phyloP scores from a whole-genome alignment of 169 alveolate species.

The Eimeria acervulina region DNA sequence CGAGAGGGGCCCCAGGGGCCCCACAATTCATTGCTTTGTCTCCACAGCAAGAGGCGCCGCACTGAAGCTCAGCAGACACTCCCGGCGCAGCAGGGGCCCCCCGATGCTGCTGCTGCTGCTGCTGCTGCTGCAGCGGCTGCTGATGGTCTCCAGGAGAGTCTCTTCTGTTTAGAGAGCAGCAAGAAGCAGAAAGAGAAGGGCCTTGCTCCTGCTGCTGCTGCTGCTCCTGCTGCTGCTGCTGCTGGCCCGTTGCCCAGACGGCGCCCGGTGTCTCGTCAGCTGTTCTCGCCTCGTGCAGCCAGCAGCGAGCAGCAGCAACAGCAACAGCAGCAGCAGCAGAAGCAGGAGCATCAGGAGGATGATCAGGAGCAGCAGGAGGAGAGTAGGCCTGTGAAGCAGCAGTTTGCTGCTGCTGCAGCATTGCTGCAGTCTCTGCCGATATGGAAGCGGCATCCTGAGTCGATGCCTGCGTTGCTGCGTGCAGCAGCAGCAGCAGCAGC shows the following conservation, averaged over 20 bases:
- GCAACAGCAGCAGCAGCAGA: slow-evolving; percentile 4
- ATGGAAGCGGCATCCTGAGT: slow-evolving; percentile 40
- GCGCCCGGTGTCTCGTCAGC: background rate
- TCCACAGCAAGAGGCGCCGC: background rate
- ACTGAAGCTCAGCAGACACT: background rate
- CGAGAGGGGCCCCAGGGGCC: background rate
- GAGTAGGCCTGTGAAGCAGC: background rate
- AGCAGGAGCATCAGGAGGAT: background rate
- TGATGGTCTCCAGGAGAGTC: too few species aligned
- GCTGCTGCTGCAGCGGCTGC: too few species aligned
- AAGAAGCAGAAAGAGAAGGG: too few species aligned
- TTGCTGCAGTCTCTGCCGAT: slow-evolving; percentile 49
- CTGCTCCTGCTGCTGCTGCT: background rate
- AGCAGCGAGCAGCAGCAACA: background rate
- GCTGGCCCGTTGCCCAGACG: background rate
- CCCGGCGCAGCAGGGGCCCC: background rate
- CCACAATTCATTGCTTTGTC: background rate
- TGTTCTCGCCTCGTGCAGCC: background rate
- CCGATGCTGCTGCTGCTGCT: too few species aligned
- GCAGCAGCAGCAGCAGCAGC: too few species aligned
- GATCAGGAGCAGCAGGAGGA: background rate
- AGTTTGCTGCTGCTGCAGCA: background rate
- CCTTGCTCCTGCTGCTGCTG: too few species aligned
- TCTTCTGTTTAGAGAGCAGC: too few species aligned
- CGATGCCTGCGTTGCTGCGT: background rate